Conservation (phyloP, 306 rosid species). For the Cicer yamashitae region DNA sequence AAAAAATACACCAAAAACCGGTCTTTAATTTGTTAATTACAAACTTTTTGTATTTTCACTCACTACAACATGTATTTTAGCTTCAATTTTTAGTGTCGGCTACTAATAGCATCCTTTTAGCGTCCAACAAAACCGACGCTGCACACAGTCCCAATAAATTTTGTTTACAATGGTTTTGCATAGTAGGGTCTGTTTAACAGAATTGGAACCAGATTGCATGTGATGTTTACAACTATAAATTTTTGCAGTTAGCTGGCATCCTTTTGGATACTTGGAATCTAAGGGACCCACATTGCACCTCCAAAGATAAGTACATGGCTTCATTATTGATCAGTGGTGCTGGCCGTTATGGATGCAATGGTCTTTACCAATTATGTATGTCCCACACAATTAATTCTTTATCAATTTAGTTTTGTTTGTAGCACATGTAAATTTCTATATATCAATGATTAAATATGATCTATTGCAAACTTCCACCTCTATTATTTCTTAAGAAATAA, state of each 20-base stretch:
- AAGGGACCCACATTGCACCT: conserved; percentile 57
- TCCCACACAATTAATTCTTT: conserved; percentile 25
- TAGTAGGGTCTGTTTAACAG: neutral
- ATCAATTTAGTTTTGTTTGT: conserved; percentile 22
- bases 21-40: too few species aligned
- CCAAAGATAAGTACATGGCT: conserved; percentile 81
- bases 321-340: conserved; percentile 84
- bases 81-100: too few species aligned
- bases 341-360: conserved; percentile 83
- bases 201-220: neutral
- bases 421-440: neutral
- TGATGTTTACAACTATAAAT: conserved; percentile 8
- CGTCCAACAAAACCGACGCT: too few species aligned
- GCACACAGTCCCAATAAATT: too few species aligned
- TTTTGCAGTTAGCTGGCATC: conserved; percentile 75
- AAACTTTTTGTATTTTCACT: too few species aligned
- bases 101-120: too few species aligned
- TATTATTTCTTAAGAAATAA: too few species aligned
- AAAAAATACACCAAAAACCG: too few species aligned
- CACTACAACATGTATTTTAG: too few species aligned
- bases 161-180: too few species aligned
- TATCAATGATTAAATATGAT: neutral
- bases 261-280: conserved; percentile 74
- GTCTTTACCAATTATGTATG: conserved; percentile 77
- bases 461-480: too few species aligned